Percentiles rank a stretch among this genome's conserved stretches.
phyloP scores from a whole-genome alignment of 345 rosid species.

The Kandelia obovata region DNA sequence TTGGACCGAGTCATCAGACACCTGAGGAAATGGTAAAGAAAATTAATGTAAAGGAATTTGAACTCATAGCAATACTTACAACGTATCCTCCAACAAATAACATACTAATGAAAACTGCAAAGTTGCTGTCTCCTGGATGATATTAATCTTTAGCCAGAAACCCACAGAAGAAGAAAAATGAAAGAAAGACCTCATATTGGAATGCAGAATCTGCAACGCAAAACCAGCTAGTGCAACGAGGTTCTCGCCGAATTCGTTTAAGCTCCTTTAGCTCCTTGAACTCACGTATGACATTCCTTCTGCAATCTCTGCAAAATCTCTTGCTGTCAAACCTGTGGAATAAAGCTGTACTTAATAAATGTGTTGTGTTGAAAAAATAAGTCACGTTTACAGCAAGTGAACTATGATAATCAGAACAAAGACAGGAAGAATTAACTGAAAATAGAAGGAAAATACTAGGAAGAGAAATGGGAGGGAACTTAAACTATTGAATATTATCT shows the following conservation, averaged over 20 bases:
- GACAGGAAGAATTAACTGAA: not conserved
- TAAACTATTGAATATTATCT: too few relatives aligned
- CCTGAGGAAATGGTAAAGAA: slow-evolving; percentile 46
- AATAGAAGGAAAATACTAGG: too few relatives aligned
- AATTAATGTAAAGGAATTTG: slow-evolving; percentile 4
- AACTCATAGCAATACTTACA: not conserved
- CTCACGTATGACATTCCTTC: slow-evolving; percentile 87
- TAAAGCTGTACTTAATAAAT: slow-evolving; percentile 8
- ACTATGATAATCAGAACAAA: not conserved
- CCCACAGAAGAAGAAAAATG: slow-evolving; percentile 1
- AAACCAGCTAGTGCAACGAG: slow-evolving; percentile 85
- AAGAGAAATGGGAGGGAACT: too few relatives aligned
- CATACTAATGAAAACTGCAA: slow-evolving; percentile 7
- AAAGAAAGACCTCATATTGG: slow-evolving; percentile 66
- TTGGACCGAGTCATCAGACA: slow-evolving; percentile 62
- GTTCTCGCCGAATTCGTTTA: slow-evolving; percentile 79
- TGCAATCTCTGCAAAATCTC: slow-evolving; percentile 96
- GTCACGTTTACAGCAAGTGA: slow-evolving; percentile 4
- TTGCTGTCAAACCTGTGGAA: slow-evolving; percentile 84
- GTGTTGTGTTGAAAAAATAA: not conserved
- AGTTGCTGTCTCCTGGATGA: not conserved
- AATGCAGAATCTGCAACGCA: slow-evolving; percentile 86
- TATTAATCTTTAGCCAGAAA: not conserved
- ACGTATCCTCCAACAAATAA: not conserved
- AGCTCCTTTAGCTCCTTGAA: slow-evolving; percentile 95